phyloP scores from a whole-genome alignment of 306 rosid genomes.

The Cyclanthera cordifolia region DNA sequence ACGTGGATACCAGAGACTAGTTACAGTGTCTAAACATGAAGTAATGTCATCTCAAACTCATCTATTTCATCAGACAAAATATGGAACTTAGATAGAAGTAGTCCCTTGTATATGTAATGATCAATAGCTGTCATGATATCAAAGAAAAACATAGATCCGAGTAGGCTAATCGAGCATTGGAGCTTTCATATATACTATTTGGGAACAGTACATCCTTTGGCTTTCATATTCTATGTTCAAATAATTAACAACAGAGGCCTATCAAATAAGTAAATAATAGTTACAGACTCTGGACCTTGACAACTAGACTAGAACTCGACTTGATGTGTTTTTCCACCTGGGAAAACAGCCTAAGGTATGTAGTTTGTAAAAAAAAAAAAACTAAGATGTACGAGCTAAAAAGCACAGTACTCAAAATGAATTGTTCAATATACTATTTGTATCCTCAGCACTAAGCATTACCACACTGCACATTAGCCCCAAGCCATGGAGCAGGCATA shows the following conservation, averaged over 20 bases:
- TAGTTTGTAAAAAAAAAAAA: neutral
- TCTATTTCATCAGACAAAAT: neutral
- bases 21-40: neutral
- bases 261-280: neutral
- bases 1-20: neutral
- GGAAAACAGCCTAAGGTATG: neutral
- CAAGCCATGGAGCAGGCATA: conserved; percentile 95
- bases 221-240: neutral
- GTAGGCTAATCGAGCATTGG: neutral
- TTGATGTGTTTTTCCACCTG: neutral
- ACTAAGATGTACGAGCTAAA: neutral
- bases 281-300: neutral
- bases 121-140: neutral
- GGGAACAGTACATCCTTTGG: neutral
- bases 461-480: conserved; percentile 40
- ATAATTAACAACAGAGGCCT: neutral
- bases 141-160: neutral
- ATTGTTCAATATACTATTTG: neutral
- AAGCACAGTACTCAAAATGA: neutral
- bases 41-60: neutral
- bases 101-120: too few relatives aligned
- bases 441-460: conserved; percentile 12
- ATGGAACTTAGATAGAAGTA: neutral
- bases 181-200: neutral
- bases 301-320: neutral